Base-by-base conservation (phyloP, 805 yeast genomes). In the Wickerhamiella dianesei region DNA sequence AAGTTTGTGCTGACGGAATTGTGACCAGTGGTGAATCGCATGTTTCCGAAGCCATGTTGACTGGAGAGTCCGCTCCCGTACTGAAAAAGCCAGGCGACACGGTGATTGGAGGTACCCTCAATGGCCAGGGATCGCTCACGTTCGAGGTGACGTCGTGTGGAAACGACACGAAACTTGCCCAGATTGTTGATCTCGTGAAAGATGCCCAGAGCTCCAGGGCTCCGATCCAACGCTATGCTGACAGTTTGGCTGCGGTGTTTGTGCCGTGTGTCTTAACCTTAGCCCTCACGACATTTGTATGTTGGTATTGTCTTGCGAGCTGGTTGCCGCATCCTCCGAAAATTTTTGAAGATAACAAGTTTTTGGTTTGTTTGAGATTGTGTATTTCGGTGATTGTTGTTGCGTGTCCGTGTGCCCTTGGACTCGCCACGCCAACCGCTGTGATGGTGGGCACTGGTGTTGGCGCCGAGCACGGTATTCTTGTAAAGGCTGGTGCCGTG, bases 401-500 rank as follows among this genome's bases (percentile, higher is more conserved):
- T 44, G 98, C 98, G 1, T 92, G 99, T 64, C 99, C 99, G 0
- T 92, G 98, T 72, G 97, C 98, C 0, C 66, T 92, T 20, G 99
- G 98, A 2, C 70, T 92, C 44, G 96, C 96, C 3, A 95, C 97
- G 0, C 99, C 99, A 1, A 94, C 98, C 1, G 97, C 97, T 0
- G 85, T 92, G 9, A 92, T 94, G 96, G 98, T 92, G 2, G 98
- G 96, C 6, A 89, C 97, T 2, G 98, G 98, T 37, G 81, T 86
- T 19, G 97, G 95, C 37, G 97, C 98, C 0, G 64, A 75, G 13
- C 71, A 85, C 62, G 97, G 98, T 17, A 82, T 92, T 3, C 68
- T 92, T 46, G 82, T 92, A 57, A 92, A 89, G 63, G 95, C 96
- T 43, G 98, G 96, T 19, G 94, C 82, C 44, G 76, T 83, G 14